These are phyloP conservation scores for Colletotrichum noveboracense DNA, from an alignment of 2,329 filamentous ascomycete genomes.

Conservation along the genomic window DNA sequence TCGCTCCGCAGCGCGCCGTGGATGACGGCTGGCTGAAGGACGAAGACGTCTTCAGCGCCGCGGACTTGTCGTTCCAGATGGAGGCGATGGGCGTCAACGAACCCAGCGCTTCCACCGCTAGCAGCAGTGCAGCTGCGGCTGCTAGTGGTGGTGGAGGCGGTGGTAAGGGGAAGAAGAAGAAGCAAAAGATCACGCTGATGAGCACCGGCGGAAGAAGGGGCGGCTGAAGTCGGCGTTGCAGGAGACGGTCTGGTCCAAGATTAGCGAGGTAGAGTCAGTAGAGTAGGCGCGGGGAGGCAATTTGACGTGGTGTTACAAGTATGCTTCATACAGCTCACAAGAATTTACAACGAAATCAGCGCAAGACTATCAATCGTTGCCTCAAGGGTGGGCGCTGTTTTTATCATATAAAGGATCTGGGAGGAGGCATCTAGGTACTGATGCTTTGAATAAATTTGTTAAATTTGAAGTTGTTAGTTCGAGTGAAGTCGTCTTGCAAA, in stretches of 20 bases:
- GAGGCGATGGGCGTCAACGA: slow-evolving; percentile 54
- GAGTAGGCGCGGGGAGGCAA: neutral
- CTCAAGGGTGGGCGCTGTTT: neutral
- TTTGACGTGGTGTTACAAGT: neutral
- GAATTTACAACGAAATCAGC: neutral
- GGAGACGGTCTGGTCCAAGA: neutral
- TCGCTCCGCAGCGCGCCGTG: slow-evolving; percentile 38
- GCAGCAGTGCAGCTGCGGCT: slow-evolving; percentile 17
- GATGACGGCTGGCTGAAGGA: slow-evolving; percentile 89
- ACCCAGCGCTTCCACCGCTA: slow-evolving; percentile 19
- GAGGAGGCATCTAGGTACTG: neutral
- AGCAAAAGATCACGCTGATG: slow-evolving; percentile 76
- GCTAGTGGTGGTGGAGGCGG: slow-evolving; percentile 30
- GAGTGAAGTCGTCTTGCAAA: too few relatives aligned
- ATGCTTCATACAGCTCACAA: neutral
- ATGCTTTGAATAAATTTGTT: neutral
- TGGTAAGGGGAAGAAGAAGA: slow-evolving; percentile 68
- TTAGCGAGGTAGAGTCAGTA: neutral
- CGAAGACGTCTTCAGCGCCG: slow-evolving; percentile 71
- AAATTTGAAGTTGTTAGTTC: neutral
- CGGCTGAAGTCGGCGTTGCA: slow-evolving; percentile 26
- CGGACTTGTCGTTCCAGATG: slow-evolving; percentile 66
- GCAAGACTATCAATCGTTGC: neutral
- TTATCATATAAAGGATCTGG: neutral
- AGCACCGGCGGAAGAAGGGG: slow-evolving; percentile 65